Evolutionary conservation across 2,329 filamentous ascomycete species (phyloP).

Genomic region (Tolypocladium guangdongense): DNA sequence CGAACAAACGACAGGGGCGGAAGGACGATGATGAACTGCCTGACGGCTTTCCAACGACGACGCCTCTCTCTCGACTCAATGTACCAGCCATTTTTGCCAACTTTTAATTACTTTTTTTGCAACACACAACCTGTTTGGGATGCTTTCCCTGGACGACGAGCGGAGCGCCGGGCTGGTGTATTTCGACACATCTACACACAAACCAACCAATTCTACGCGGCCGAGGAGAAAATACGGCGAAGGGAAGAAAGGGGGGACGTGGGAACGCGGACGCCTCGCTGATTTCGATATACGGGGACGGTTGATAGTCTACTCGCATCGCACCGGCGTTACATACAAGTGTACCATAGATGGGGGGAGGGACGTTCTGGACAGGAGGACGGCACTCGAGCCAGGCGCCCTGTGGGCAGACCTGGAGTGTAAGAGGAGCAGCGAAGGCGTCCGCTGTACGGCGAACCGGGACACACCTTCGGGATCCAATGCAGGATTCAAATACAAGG

Average conservation of each 20-base stretch:
- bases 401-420: not conserved
- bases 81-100: not conserved
- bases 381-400: not conserved
- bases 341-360: conserved; percentile 17
- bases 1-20: not conserved
- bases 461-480: not conserved
- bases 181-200: not conserved
- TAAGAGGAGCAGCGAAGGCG: not conserved
- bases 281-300: not conserved
- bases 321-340: conserved; percentile 19
- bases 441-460: not conserved
- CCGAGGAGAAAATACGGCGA: not conserved
- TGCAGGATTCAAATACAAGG: not conserved
- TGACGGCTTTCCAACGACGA: not conserved
- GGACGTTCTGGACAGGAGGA: not conserved
- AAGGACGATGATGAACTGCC: not conserved
- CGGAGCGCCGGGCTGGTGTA: not conserved
- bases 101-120: not conserved
- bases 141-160: not conserved
- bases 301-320: conserved; percentile 16
- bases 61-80: conserved; percentile 2
- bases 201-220: not conserved
- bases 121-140: not conserved
- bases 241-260: not conserved
- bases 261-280: not conserved